Percentiles rank a stretch among this genome's conserved stretches.
phyloP scores from a whole-genome alignment of 176 grass and related monocot genomes.

The Carex littledalei region DNA sequence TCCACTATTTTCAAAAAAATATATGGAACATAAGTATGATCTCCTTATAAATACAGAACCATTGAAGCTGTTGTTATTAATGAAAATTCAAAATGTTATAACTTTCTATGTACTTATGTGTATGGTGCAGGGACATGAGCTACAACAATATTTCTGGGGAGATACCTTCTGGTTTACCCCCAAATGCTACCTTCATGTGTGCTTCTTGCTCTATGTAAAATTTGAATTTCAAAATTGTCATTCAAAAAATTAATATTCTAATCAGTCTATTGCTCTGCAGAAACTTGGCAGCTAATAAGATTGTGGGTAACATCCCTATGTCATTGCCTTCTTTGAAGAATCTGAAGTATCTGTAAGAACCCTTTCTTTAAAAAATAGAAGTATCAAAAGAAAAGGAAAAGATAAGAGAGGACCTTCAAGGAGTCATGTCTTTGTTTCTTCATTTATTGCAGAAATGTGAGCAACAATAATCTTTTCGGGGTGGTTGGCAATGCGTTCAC shows the following conservation, averaged over 20 bases:
- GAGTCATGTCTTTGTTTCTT: not conserved
- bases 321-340: conserved; percentile 55
- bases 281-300: conserved; percentile 65
- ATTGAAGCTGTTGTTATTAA: not conserved
- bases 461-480: conserved; percentile 67
- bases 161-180: conserved; percentile 65
- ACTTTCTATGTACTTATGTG: conserved; percentile 13
- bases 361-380: not conserved
- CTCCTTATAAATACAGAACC: not conserved
- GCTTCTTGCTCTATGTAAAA: conserved; percentile 4
- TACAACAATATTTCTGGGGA: conserved; percentile 66
- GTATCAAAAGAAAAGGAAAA: not conserved
- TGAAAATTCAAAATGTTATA: not conserved
- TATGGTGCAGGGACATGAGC: conserved; percentile 56
- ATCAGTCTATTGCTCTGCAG: conserved; percentile 27
- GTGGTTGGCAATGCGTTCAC: conserved; percentile 61
- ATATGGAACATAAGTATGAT: not conserved
- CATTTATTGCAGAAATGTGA: conserved; percentile 56
- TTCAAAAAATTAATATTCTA: not conserved
- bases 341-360: conserved; percentile 69
- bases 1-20: not conserved
- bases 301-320: conserved; percentile 53
- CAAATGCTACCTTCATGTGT: conserved; percentile 64
- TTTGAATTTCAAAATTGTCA: not conserved
- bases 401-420: not conserved